phyloP scores from a whole-genome alignment of 2,329 filamentous ascomycete genomes.

The Fusarium sp. region DNA sequence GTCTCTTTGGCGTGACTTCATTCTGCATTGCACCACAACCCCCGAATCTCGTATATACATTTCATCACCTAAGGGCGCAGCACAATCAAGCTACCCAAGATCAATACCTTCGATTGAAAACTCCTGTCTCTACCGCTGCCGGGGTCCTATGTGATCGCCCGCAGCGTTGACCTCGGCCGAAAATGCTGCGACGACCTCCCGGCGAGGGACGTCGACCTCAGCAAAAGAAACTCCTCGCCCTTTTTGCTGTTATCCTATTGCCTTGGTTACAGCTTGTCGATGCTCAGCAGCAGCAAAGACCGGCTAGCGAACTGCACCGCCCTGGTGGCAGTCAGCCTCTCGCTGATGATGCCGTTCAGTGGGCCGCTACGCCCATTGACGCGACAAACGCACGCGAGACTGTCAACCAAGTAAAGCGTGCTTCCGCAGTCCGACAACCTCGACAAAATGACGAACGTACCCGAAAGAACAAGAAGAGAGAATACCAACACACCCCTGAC shows the following conservation, averaged over 20 bases:
- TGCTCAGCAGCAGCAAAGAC: conserved; percentile 71
- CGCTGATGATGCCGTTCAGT: conserved; percentile 47
- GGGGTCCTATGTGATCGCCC: conserved; percentile 44
- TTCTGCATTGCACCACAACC: conserved; percentile 31
- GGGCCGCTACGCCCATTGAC: conserved; percentile 48
- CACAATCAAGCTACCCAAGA: background rate
- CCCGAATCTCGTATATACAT: background rate
- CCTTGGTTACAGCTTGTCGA: conserved; percentile 67
- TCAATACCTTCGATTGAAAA: conserved; percentile 4
- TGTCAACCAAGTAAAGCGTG: conserved; percentile 43
- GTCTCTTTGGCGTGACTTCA: conserved; percentile 42
- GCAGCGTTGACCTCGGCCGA: conserved; percentile 26
- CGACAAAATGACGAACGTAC: conserved; percentile 40
- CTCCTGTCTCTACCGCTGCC: background rate
- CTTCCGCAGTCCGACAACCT: conserved; percentile 41
- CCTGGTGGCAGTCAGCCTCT: conserved; percentile 44
- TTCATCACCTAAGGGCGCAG: background rate
- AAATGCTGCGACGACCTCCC: conserved; percentile 73
- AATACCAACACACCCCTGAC: conserved; percentile 56
- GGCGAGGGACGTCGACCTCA: conserved; percentile 65
- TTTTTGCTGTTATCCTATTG: conserved; percentile 68
- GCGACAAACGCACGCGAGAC: conserved; percentile 47
- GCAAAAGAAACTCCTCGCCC: conserved; percentile 62
- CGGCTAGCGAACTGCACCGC: conserved; percentile 35
- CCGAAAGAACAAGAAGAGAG: conserved; percentile 49